A percentile compares a stretch with the other conserved stretches of the same genome.
phyloP scores from a whole-genome alignment of 768 basidiomycete species.

The Pleurotus ostreatus region DNA sequence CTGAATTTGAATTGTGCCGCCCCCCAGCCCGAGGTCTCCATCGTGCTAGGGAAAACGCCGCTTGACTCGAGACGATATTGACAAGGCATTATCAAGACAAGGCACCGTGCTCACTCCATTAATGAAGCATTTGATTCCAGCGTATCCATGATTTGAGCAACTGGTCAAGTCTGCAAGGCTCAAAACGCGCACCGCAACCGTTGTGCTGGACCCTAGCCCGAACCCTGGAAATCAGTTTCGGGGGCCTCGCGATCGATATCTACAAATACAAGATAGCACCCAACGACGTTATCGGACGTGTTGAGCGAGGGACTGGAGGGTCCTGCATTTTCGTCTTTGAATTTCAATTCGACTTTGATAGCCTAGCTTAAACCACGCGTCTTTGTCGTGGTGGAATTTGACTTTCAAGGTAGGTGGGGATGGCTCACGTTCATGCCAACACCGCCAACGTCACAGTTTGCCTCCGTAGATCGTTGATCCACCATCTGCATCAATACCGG shows the following conservation, averaged over 20 bases:
- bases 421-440: too few relatives aligned
- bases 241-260: background rate
- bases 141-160: slow-evolving; percentile 1
- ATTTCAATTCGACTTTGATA: too few relatives aligned
- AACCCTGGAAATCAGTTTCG: slow-evolving; percentile 7
- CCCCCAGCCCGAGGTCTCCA: too few relatives aligned
- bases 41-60: background rate
- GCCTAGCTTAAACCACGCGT: too few relatives aligned
- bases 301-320: too few relatives aligned
- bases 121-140: background rate
- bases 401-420: too few relatives aligned
- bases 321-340: too few relatives aligned
- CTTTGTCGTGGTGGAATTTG: too few relatives aligned
- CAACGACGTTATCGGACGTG: too few relatives aligned
- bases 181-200: background rate
- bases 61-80: background rate
- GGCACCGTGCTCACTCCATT: too few relatives aligned
- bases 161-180: background rate
- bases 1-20: too few relatives aligned
- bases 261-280: background rate
- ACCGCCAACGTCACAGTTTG: background rate
- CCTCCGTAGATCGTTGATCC: slow-evolving; percentile 2
- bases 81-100: background rate
- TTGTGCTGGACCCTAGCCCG: background rate
- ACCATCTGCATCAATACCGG: too few relatives aligned